Evolutionary conservation across 1,284 basidiomycete genomes (phyloP), one percentile per base, ranked within the genome.

Genomic region (Chalciporus sp.): DNA sequence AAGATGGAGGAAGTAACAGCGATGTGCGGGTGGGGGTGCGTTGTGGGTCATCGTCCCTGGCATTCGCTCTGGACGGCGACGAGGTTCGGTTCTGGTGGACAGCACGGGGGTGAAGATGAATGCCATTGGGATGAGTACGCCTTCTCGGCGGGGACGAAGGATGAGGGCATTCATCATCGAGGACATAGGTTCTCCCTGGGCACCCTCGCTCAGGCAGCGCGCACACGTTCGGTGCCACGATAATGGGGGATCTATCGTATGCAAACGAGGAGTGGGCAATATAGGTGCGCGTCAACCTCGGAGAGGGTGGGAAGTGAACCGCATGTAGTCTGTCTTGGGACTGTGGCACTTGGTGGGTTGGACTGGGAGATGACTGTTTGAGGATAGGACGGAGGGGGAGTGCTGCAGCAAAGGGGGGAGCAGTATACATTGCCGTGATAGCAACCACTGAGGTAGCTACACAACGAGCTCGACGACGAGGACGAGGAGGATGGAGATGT

Each of bases 181-280:
- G 70, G 47, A 69, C 70, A 65, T 87, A 88, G 1, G 84, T 87
- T 55, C 83, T 77, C 33, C 85, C 85, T 42, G 84, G 85, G 66
- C 84, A 86, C 33, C 85, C 85, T 53, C 86, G 82, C 59, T 81
- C 85, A 44, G 86, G 86, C 27, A 89, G 76, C 17, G 84, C 84
- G 64, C 86, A 88, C 49, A 74, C 67, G 64, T 89, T 88, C 44
- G 81, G 82, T 23, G 74, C 58, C 57, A 89, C 86, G 65, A 84
- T 75, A 67, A 88, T 87, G 58, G 86, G 85, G n/a, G 84, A 80
- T 59, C 86, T 83, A 75, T 88, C 86, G 70, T 88, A 88, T 10
- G 73, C 63, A 16, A 78, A 58, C 4, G 83, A 55, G n/a, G 82
- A 81, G 73, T 86, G 67, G 31, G 79, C 83, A 33, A 72, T 64